Conservation (phyloP, 2,329 filamentous ascomycete genomes). For the Epicoccum sorghinum region DNA sequence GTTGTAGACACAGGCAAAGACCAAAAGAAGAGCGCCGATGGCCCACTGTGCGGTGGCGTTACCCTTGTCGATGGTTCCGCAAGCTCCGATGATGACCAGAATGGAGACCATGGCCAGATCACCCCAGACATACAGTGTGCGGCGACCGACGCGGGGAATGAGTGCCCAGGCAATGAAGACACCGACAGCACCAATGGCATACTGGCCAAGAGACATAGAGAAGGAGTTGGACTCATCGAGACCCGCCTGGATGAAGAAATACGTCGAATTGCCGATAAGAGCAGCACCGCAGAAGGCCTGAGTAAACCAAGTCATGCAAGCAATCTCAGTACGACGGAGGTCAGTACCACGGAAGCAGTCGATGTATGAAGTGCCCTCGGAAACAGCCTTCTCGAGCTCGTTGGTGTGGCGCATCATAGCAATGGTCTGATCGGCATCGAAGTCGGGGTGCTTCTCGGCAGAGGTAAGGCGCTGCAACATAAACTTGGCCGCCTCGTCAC, state of each 20-base stretch:
- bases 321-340: slow-evolving; percentile 76
- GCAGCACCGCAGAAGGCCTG: slow-evolving; percentile 49
- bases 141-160: slow-evolving; percentile 77
- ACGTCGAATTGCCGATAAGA: slow-evolving; percentile 50
- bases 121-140: slow-evolving; percentile 76
- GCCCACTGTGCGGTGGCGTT: slow-evolving; percentile 55
- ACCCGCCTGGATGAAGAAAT: slow-evolving; percentile 57
- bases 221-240: slow-evolving; percentile 51
- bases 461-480: slow-evolving; percentile 70
- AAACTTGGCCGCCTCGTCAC: slow-evolving; percentile 68
- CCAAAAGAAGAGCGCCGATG: slow-evolving; percentile 42
- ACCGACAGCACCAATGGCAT: slow-evolving; percentile 63
- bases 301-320: slow-evolving; percentile 58
- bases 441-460: slow-evolving; percentile 50
- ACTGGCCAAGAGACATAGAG: slow-evolving; percentile 59
- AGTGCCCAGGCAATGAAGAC: slow-evolving; percentile 80
- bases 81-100: slow-evolving; percentile 79
- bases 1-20: slow-evolving; percentile 74
- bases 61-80: slow-evolving; percentile 62
- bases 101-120: slow-evolving; percentile 63
- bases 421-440: slow-evolving; percentile 61
- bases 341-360: slow-evolving; percentile 88
- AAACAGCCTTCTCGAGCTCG: slow-evolving; percentile 74
- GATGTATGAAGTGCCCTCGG: slow-evolving; percentile 71
- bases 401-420: slow-evolving; percentile 93